phyloP scores from a whole-genome alignment of 2,329 filamentous ascomycete genomes.

The Hypoxylon sp. region DNA sequence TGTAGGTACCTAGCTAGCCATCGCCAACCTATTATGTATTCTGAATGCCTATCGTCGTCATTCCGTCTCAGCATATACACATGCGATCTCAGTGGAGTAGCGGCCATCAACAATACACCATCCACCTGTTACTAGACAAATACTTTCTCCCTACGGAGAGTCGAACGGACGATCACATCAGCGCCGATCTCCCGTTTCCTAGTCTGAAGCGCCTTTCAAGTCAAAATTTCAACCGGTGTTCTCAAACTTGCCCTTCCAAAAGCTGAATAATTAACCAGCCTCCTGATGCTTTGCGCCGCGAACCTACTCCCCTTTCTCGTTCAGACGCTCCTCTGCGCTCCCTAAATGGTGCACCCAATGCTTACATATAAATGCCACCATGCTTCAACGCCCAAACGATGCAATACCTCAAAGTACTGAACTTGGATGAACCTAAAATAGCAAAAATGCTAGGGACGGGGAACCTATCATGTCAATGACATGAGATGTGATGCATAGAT shows the following conservation, averaged over 20 bases:
- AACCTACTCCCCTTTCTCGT: conserved; percentile 15
- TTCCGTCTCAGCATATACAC: conserved; percentile 41
- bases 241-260: conserved; percentile 30
- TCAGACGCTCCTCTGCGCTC: conserved; percentile 28
- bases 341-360: conserved; percentile 45
- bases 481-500: conserved; percentile 13
- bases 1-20: conserved; percentile 12
- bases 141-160: conserved; percentile 22
- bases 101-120: conserved; percentile 19
- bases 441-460: conserved; percentile 28
- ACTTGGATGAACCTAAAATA: conserved; percentile 43
- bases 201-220: conserved; percentile 26
- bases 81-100: conserved; percentile 22
- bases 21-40: conserved; percentile 25
- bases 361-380: conserved; percentile 46
- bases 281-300: conserved; percentile 26
- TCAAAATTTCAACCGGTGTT: conserved; percentile 25
- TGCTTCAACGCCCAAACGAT: conserved; percentile 52
- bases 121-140: conserved; percentile 6
- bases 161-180: conserved; percentile 14
- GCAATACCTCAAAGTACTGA: conserved; percentile 46
- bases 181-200: conserved; percentile 20
- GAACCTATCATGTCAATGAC: conserved; percentile 22
- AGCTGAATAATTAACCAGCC: conserved; percentile 27
- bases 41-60: conserved; percentile 29